Base-by-base conservation (phyloP, 805 yeast species). In the Starmerella cellae region DNA sequence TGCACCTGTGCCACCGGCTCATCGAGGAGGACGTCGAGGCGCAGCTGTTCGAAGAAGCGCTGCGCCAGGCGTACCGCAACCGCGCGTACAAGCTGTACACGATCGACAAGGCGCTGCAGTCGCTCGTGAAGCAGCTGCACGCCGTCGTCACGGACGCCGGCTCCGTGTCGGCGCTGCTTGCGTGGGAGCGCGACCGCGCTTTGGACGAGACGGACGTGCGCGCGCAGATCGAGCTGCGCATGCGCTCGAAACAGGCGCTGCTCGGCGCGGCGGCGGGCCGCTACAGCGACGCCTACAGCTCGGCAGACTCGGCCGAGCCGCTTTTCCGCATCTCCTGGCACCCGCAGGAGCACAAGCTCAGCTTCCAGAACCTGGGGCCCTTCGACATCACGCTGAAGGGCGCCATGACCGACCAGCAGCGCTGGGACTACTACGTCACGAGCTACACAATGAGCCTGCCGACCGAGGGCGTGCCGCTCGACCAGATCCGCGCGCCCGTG, bases 391-490 rank as follows among this genome's bases (percentile, higher is more conserved):
- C 97, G 0, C 70, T 87, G 56, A 78, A 78, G 45, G 82, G 82
- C 49, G 68, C 71, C 10, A 67, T 69, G 52, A 71, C 77, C 19
- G 74, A 76, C 3, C 88, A 82, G 53, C 93, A 83, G 50, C 74
- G 74, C 55, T 91, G 95, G 81, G 87, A 84, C 58, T 88, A 91
- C 64, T 91, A 91, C 58, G 71, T 91, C 39, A 88, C 97, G 0
- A 82, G 94, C 34, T 91, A 81, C 60, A 74, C 87, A 34, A 80
- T 91, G 82, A 80, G 94, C 3, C 94, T 84, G 55, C 97, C 98
- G 30, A 91, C 99, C 2, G 99, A 91, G 61, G 97, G 97, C 24
- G 80, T 91, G 16, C 77, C 84, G 16, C 74, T 82, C 17, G 76
- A 80, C 34, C 76, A 75, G 51, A 71, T 91, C 42, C 71, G 73